Conservation (phyloP, 345 rosid species). For the Carallia brachiata region DNA sequence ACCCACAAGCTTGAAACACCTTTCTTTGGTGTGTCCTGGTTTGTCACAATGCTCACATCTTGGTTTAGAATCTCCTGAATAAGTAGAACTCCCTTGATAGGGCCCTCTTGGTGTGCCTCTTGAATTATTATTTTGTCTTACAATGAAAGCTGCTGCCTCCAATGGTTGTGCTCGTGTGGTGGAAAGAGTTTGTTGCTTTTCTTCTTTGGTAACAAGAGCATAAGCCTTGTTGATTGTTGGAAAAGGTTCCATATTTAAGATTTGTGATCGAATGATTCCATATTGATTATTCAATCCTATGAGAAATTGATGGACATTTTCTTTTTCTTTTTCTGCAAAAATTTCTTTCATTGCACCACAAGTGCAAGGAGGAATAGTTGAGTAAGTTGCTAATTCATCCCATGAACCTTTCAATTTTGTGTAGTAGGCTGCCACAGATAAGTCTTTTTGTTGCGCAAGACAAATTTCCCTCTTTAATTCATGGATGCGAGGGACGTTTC, state of each 20-base stretch:
- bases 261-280: neutral
- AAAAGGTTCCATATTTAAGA: neutral
- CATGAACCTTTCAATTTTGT: neutral
- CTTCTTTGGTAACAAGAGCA: neutral
- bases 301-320: neutral
- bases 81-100: neutral
- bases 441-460: neutral
- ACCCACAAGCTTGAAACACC: neutral
- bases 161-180: neutral
- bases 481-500: neutral
- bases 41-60: neutral
- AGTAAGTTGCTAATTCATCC: neutral
- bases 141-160: neutral
- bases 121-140: neutral
- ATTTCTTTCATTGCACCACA: neutral
- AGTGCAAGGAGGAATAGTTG: neutral
- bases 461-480: neutral
- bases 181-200: neutral
- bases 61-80: neutral
- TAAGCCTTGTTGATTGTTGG: neutral
- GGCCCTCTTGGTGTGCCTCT: neutral
- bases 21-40: too few relatives aligned
- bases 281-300: too few relatives aligned
- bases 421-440: neutral
- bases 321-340: neutral